Evolutionary conservation across 768 basidiomycete species (phyloP).

Genomic region (Austroboletus eburneus): DNA sequence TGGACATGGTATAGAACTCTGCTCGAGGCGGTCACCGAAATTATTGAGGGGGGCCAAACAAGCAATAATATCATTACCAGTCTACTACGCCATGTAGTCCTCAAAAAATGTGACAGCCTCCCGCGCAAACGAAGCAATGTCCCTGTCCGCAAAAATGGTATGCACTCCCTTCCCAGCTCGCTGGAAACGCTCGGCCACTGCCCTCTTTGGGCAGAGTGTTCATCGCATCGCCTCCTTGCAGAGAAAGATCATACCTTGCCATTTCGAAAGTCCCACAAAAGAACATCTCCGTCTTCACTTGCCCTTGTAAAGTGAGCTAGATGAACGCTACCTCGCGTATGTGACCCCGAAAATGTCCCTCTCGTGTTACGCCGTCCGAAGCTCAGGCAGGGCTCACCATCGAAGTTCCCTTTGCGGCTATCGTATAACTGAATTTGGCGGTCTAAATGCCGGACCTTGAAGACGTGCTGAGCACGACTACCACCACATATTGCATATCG

Average conservation of each 20-base stretch:
- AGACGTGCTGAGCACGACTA: slow-evolving; percentile 11
- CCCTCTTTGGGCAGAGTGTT: slow-evolving; percentile 30
- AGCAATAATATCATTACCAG: slow-evolving; percentile 7
- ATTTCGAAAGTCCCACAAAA: slow-evolving; percentile 50
- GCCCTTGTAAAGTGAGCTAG: slow-evolving; percentile 44
- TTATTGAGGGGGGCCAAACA: slow-evolving; percentile 17
- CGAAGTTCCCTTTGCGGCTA: slow-evolving; percentile 36
- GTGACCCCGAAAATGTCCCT: slow-evolving; percentile 22
- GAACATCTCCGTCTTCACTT: slow-evolving; percentile 40
- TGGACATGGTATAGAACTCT: slow-evolving; percentile 58
- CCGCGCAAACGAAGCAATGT: slow-evolving; percentile 40
- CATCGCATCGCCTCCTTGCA: slow-evolving; percentile 14
- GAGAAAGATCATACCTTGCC: slow-evolving; percentile 34
- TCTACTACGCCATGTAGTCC: slow-evolving; percentile 24
- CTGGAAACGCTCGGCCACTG: slow-evolving; percentile 31
- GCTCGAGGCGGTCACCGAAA: no score
- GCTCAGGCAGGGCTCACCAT: slow-evolving; percentile 36
- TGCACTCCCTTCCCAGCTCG: slow-evolving; percentile 36
- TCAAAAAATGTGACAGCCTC: slow-evolving; percentile 38
- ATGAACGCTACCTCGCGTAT: slow-evolving; percentile 38
- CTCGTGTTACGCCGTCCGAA: slow-evolving; percentile 40
- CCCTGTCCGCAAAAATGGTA: slow-evolving; percentile 36
- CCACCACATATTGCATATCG: slow-evolving; percentile 13
- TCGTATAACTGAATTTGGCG: slow-evolving; percentile 50
- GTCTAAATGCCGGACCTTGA: slow-evolving; percentile 47